Evolutionary conservation across 306 rosid genomes (phyloP).

Genomic region (Alnus glutinosa): DNA sequence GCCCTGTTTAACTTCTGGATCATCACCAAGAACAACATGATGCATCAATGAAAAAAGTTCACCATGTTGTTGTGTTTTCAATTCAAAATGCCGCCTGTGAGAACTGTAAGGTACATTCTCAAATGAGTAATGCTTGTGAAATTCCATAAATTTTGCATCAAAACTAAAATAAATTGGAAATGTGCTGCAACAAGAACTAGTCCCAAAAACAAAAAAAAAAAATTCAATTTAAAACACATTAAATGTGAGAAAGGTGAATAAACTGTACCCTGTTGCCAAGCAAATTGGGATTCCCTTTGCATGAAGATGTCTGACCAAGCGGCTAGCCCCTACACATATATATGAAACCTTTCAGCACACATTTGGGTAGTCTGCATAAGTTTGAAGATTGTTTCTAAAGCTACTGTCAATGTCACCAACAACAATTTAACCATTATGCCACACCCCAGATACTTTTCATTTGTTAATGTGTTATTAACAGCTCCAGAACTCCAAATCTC

Average conservation of each 20-base stretch:
- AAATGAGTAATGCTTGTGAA: constrained; percentile 29
- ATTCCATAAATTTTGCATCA: constrained; percentile 2
- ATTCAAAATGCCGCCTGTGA: constrained; percentile 72
- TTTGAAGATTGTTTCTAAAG: not conserved
- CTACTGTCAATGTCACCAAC: not conserved
- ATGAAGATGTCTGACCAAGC: constrained; percentile 73
- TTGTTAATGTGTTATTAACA: not conserved
- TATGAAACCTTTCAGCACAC: constrained; percentile 2
- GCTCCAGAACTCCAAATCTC: not conserved
- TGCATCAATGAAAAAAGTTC: constrained; percentile 83
- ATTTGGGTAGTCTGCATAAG: not conserved
- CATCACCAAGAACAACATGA: constrained; percentile 90
- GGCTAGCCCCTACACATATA: constrained; percentile 64
- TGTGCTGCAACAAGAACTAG: constrained; percentile 4
- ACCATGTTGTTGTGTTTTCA: constrained; percentile 79
- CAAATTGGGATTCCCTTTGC: constrained; percentile 72
- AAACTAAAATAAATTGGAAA: not conserved
- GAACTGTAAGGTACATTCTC: constrained; percentile 51
- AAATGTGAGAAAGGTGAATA: constrained; percentile 1
- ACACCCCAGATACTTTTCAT: not conserved
- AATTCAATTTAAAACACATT: not conserved
- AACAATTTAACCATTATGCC: not conserved
- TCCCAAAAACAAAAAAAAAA: constrained; percentile 5
- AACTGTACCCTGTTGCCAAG: constrained; percentile 81
- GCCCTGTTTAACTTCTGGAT: constrained; percentile 93